phyloP scores from a whole-genome alignment of 2,329 filamentous ascomycete genomes.

The Alternaria consortialis region DNA sequence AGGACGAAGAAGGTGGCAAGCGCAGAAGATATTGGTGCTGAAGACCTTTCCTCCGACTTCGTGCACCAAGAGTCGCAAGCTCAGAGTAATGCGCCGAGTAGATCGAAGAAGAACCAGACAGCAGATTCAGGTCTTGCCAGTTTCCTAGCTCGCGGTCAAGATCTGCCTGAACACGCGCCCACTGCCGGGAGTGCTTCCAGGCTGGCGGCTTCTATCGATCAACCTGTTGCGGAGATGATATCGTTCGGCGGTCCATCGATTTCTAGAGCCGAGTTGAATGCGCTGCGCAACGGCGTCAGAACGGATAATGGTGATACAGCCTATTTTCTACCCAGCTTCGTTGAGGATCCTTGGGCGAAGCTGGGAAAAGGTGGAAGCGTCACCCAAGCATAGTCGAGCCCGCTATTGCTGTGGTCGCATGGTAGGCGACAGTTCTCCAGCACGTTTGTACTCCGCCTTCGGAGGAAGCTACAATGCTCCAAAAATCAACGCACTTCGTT shows the following conservation, averaged over 20 bases:
- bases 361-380: constrained; percentile 5
- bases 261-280: constrained; percentile 43
- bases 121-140: constrained; percentile 39
- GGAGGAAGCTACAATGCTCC: no score
- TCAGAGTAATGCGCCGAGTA: constrained; percentile 5
- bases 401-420: no score
- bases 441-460: no score
- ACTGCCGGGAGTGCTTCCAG: background rate
- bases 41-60: background rate
- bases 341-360: constrained; percentile 75
- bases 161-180: constrained; percentile 31
- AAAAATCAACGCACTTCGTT: no score
- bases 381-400: no score
- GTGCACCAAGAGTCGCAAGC: background rate
- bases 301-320: constrained; percentile 68
- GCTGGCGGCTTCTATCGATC: constrained; percentile 1
- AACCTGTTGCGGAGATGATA: constrained; percentile 23
- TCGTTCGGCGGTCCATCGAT: constrained; percentile 44
- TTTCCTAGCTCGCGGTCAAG: constrained; percentile 43
- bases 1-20: constrained; percentile 36
- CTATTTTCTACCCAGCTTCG: constrained; percentile 74
- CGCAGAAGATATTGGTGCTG: constrained; percentile 2
- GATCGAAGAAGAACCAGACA: constrained; percentile 22
- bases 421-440: no score
- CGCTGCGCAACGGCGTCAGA: constrained; percentile 52